A percentile compares a stretch with the other conserved stretches of the same genome.
phyloP scores from a whole-genome alignment of 768 basidiomycete genomes.

The Phaffia australis region DNA sequence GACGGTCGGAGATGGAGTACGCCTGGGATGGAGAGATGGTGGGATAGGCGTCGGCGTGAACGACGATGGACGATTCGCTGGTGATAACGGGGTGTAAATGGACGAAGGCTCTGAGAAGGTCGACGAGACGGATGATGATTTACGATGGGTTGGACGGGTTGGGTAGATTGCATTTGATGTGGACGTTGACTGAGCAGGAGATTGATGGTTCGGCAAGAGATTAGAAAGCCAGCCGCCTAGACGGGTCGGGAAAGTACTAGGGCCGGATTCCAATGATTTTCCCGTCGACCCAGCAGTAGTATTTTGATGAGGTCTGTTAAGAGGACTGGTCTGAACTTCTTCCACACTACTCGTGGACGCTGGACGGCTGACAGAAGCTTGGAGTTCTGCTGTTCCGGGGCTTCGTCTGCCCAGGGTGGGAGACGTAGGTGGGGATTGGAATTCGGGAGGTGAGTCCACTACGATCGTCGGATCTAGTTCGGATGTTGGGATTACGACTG shows the following conservation, averaged over 20 bases:
- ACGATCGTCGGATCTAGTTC: constrained; percentile 11
- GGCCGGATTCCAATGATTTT: too few species aligned
- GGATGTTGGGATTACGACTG: not conserved
- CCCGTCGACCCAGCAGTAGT: too few species aligned
- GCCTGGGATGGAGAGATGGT: constrained; percentile 1
- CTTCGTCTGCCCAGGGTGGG: not conserved
- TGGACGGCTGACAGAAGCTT: not conserved
- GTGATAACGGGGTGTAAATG: not conserved
- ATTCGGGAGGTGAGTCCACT: constrained; percentile 9
- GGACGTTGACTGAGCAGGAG: not conserved
- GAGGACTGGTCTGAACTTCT: not conserved
- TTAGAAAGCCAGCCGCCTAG: constrained; percentile 24
- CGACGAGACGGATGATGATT: constrained; percentile 1
- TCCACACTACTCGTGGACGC: not conserved
- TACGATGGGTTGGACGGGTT: not conserved
- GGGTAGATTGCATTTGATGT: not conserved
- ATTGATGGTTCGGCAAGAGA: constrained; percentile 7
- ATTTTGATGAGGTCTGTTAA: too few species aligned
- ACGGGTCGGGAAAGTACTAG: constrained; percentile 16
- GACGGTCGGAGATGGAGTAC: not conserved
- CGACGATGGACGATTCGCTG: constrained; percentile 5
- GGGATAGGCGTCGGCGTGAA: constrained; percentile 5
- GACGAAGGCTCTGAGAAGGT: not conserved
- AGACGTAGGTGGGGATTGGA: not conserved
- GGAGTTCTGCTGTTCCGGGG: not conserved